phyloP scores from a whole-genome alignment of 192 early-diverging fungal genomes.

The Coemansia interrupta region DNA sequence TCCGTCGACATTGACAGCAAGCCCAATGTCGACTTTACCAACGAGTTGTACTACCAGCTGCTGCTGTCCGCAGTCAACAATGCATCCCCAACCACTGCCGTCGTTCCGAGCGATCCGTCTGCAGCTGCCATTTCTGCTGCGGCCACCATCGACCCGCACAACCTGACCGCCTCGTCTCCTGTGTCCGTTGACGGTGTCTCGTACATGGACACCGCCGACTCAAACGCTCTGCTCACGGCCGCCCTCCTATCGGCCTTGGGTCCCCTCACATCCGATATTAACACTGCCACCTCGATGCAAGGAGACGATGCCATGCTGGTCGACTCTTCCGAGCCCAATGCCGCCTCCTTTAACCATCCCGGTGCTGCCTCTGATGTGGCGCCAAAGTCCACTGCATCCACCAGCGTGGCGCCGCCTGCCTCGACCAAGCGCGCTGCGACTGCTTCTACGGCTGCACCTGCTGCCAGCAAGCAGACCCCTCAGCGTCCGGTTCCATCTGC shows the following conservation, averaged over 20 bases:
- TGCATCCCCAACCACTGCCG: neutral
- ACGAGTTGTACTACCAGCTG: conserved; percentile 39
- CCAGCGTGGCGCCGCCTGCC: neutral
- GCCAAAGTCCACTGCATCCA: neutral
- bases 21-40: conserved; percentile 9
- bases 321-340: conserved; percentile 15
- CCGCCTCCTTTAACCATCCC: conserved; percentile 16
- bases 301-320: conserved; percentile 23
- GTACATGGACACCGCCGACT: conserved; percentile 3
- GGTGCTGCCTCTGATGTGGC: neutral
- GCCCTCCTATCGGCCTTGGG: conserved; percentile 25
- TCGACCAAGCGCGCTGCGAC: neutral
- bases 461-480: neutral
- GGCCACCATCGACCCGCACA: conserved; percentile 34
- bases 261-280: conserved; percentile 7
- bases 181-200: conserved; percentile 5
- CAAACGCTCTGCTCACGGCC: conserved; percentile 18
- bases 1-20: neutral
- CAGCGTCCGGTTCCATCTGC: neutral
- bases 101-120: conserved; percentile 5
- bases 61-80: conserved; percentile 20
- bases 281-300: conserved; percentile 7
- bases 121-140: conserved; percentile 2
- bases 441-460: neutral
- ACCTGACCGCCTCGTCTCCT: conserved; percentile 12